Conservation (phyloP, 23 red algal genomes). For the Gracilariopsis chorda region DNA sequence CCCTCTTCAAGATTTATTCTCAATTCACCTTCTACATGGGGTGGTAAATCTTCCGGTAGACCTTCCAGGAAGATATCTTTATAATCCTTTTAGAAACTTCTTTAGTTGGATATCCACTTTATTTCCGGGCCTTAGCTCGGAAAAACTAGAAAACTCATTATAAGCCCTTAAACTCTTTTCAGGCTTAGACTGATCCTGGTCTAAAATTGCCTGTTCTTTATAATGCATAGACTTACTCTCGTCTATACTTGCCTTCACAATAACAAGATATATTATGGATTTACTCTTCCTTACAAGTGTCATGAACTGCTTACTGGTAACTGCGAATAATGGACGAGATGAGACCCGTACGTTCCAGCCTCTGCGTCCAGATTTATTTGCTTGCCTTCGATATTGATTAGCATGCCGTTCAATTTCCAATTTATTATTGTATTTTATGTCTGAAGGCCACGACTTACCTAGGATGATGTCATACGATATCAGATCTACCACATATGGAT, state of each 20-base stretch:
- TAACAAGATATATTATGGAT: background rate
- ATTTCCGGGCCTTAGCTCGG: too few relatives aligned
- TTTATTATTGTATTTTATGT: slow-evolving; percentile 21
- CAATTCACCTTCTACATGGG: background rate
- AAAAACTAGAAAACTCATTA: too few relatives aligned
- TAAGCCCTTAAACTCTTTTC: too few relatives aligned
- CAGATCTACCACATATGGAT: slow-evolving; percentile 9
- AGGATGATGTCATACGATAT: slow-evolving; percentile 26
- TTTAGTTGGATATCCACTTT: background rate
- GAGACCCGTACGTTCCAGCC: background rate
- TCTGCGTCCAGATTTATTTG: slow-evolving; percentile 26
- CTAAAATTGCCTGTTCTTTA: background rate
- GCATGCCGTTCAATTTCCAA: background rate
- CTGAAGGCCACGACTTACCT: slow-evolving; percentile 17
- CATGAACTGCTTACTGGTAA: too few relatives aligned
- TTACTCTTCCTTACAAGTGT: background rate
- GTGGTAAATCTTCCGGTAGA: background rate
- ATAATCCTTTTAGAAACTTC: background rate
- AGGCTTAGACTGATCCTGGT: too few relatives aligned
- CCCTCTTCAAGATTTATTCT: background rate
- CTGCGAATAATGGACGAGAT: background rate
- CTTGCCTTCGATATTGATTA: background rate
- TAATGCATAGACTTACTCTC: too few relatives aligned
- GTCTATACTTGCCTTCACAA: background rate
- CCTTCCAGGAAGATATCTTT: slow-evolving; percentile 2